phyloP scores from a whole-genome alignment of 768 basidiomycete species.

The Podaxis rugospora region DNA sequence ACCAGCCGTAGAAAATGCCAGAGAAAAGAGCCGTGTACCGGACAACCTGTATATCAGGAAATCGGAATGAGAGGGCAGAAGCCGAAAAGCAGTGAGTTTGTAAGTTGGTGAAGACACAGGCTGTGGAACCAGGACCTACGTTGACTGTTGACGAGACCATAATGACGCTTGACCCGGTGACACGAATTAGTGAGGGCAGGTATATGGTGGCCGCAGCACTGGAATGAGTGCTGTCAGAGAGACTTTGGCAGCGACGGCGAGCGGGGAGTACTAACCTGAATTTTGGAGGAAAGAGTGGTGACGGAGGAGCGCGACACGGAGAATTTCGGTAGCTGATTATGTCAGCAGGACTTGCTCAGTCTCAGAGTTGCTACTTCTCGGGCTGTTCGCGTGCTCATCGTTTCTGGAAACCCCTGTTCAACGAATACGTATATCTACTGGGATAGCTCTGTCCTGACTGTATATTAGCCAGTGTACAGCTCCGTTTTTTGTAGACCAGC shows the following conservation, averaged over 20 bases:
- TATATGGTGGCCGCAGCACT: constrained; percentile 21
- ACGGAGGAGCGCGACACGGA: constrained; percentile 27
- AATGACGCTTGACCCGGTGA: constrained; percentile 25
- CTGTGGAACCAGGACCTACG: constrained; percentile 37
- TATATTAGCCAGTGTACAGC: not conserved
- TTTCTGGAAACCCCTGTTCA: no score
- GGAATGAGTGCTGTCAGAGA: not conserved
- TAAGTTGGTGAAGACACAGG: constrained; percentile 7
- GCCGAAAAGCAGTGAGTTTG: not conserved
- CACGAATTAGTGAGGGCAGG: constrained; percentile 23
- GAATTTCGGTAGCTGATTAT: constrained; percentile 42
- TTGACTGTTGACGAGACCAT: constrained; percentile 79
- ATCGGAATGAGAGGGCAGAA: not conserved
- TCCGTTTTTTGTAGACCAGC: not conserved
- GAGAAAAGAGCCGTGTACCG: constrained; percentile 88
- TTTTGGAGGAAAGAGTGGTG: constrained; percentile 26
- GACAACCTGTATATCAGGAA: constrained; percentile 59
- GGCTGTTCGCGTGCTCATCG: not conserved
- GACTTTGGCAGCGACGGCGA: not conserved
- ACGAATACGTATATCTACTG: not conserved
- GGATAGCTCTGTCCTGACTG: not conserved
- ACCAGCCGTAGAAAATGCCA: constrained; percentile 89
- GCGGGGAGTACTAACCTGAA: constrained; percentile 24
- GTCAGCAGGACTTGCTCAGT: constrained; percentile 22
- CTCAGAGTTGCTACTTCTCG: not conserved